Percentiles rank a stretch among this genome's conserved stretches.
Conservation (phyloP, 768 basidiomycete genomes). For the Suillus discolor region DNA sequence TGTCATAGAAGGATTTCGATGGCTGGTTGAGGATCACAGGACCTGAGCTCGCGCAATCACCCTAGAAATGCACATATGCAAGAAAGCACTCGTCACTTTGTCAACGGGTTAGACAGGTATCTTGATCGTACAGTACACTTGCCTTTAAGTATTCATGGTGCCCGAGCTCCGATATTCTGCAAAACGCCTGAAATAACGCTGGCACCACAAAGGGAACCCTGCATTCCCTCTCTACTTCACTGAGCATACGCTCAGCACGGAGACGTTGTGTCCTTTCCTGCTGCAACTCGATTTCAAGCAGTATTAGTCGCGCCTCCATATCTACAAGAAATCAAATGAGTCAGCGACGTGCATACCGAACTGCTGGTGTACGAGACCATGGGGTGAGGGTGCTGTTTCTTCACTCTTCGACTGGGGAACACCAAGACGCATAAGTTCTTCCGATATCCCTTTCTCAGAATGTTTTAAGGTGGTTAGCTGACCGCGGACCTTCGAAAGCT, state of each 20-base stretch:
- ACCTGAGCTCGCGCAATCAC: not conserved
- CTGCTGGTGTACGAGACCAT: not conserved
- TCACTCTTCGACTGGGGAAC: not conserved
- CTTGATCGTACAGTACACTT: not conserved
- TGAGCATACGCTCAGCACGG: slow-evolving; percentile 47
- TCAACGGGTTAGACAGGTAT: not conserved
- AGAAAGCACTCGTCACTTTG: not conserved
- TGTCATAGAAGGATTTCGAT: not conserved
- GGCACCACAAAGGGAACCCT: slow-evolving; percentile 60
- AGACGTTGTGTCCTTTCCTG: slow-evolving; percentile 38
- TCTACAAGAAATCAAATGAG: slow-evolving; percentile 18
- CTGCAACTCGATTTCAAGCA: slow-evolving; percentile 38
- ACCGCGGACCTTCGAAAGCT: slow-evolving; percentile 30
- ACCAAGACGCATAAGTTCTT: slow-evolving; percentile 24
- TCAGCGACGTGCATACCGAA: not conserved
- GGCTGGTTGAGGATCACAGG: not conserved
- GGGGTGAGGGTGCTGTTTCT: not conserved
- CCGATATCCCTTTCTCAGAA: slow-evolving; percentile 26
- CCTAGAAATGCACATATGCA: not conserved
- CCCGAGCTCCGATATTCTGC: slow-evolving; percentile 45
- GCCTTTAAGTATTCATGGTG: not conserved
- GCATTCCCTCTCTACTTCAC: slow-evolving; percentile 53
- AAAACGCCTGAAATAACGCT: slow-evolving; percentile 56
- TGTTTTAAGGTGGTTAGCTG: slow-evolving; percentile 24
- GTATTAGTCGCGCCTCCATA: slow-evolving; percentile 26